Percentiles rank a stretch among this genome's conserved stretches.
phyloP scores from a whole-genome alignment of 1,284 basidiomycete species.

The Ceratobasidium sp. region DNA sequence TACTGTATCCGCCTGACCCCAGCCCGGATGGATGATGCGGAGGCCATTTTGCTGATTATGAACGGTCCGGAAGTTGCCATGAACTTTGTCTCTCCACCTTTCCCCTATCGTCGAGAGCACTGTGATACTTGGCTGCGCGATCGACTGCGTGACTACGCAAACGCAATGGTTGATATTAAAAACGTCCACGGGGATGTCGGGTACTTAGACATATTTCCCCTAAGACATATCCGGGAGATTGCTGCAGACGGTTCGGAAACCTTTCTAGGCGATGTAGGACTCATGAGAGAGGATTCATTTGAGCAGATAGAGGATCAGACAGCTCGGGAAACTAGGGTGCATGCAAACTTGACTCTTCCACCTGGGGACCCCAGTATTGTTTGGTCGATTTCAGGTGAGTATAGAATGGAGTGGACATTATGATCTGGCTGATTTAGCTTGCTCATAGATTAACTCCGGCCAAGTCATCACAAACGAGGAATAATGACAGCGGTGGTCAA shows the following conservation, averaged over 20 bases:
- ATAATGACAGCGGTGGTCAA: slow-evolving; percentile 69
- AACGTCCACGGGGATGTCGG: slow-evolving; percentile 11
- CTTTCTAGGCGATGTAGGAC: slow-evolving; percentile 38
- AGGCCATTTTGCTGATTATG: slow-evolving; percentile 25
- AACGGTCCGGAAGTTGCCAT: slow-evolving; percentile 39
- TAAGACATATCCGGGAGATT: slow-evolving; percentile 41
- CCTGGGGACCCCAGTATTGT: slow-evolving; percentile 39
- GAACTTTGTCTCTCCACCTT: slow-evolving; percentile 37
- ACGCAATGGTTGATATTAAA: slow-evolving; percentile 20
- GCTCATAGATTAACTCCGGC: slow-evolving; percentile 58
- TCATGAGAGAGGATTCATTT: slow-evolving; percentile 32
- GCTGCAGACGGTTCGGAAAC: slow-evolving; percentile 36
- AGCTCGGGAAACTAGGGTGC: slow-evolving; percentile 31
- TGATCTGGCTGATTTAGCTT: not conserved
- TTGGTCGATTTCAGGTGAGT: slow-evolving; percentile 39
- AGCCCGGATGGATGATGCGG: slow-evolving; percentile 36
- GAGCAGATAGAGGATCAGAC: slow-evolving; percentile 33
- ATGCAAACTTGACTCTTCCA: slow-evolving; percentile 34
- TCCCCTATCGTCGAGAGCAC: slow-evolving; percentile 39
- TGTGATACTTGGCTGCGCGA: slow-evolving; percentile 32
- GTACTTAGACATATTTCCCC: slow-evolving; percentile 27
- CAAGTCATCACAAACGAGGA: slow-evolving; percentile 65
- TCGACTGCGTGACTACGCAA: slow-evolving; percentile 15
- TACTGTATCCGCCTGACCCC: slow-evolving; percentile 41
- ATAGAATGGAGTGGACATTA: not conserved